Conservation (phyloP, 345 rosid species). For the Turnera subulata region DNA sequence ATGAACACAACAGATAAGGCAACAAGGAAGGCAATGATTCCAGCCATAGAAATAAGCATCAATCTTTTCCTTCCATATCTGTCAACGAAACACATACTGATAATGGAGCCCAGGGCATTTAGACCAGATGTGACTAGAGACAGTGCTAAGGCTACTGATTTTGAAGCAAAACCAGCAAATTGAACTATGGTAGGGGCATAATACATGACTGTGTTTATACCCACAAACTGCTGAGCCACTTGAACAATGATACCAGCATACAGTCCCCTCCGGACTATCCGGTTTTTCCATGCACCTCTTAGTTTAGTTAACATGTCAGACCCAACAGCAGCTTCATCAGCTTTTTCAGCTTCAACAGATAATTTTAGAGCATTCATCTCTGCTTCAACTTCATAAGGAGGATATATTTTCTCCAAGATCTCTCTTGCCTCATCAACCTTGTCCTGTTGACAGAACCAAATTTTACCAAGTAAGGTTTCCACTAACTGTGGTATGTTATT, state of each 20-base stretch:
- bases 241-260: constrained; percentile 81
- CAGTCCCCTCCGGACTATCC: constrained; percentile 59
- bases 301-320: constrained; percentile 39
- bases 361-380: constrained; percentile 50
- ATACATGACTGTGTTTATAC: constrained; percentile 91
- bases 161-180: constrained; percentile 83
- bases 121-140: constrained; percentile 83
- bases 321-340: constrained; percentile 46
- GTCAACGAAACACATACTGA: constrained; percentile 73
- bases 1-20: constrained; percentile 46
- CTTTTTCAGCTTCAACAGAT: constrained; percentile 66
- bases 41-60: constrained; percentile 75
- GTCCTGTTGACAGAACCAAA: constrained; percentile 19
- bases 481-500: neutral
- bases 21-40: constrained; percentile 57
- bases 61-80: constrained; percentile 71
- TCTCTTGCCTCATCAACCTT: constrained; percentile 54
- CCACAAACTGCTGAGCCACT: constrained; percentile 85
- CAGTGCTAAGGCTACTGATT: constrained; percentile 69
- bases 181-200: constrained; percentile 86
- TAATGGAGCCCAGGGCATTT: constrained; percentile 68
- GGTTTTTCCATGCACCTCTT: constrained; percentile 57
- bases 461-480: too few species aligned
- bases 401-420: constrained; percentile 59
- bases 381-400: constrained; percentile 51